Base-by-base conservation (phyloP, 192 early-diverging fungal genomes). In the Podila verticillata region DNA sequence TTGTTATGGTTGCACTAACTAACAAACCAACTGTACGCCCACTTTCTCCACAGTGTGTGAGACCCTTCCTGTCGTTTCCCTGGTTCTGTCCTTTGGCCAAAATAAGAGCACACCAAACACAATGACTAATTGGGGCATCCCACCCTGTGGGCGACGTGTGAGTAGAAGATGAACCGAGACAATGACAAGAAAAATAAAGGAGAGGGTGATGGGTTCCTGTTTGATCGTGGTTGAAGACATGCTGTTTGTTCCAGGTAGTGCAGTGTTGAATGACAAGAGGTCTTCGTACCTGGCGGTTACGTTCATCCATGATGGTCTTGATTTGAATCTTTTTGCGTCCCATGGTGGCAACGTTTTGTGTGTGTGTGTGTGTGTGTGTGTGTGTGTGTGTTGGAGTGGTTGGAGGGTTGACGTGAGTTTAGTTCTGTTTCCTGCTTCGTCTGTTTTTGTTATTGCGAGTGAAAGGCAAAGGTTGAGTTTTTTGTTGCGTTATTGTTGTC, bases 321-420 rank as follows among this genome's bases (percentile, higher is more conserved):
- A 97, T 97, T 74, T 95, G 93, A 82, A 98, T 97, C 88, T 97
- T 96, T 86, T 96, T 96, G 29, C 96, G 86, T 65, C 96, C 96
- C 96, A 98, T 98, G 36, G 58, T 84, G 57, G 39, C 39, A 39
- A 39, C 5, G 39, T n/a, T 47, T 47, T 9, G 44, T 15, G 44
- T 47, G 15, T 47, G 44, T 47, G 44, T 7, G 15, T 47, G 44
- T 47, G 15, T 47, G 51, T 54, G 51, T 26, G 51, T 26, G 22
- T 2, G 51, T 5, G 51, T 26, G 7, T 51, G 15, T 24, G 22
- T 24, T 54, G 12, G 51, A 54, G 51, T n/a, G 22, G 44, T 9
- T 7, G 44, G 15, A 54, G 17, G 51, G n/a, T 54, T 54, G 51
- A 15, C 39, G 39, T 44, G 39, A 9, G 39, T 44, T 44, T 44